phyloP scores from a whole-genome alignment of 1,284 basidiomycete species.

The Meripilus lineatus region DNA sequence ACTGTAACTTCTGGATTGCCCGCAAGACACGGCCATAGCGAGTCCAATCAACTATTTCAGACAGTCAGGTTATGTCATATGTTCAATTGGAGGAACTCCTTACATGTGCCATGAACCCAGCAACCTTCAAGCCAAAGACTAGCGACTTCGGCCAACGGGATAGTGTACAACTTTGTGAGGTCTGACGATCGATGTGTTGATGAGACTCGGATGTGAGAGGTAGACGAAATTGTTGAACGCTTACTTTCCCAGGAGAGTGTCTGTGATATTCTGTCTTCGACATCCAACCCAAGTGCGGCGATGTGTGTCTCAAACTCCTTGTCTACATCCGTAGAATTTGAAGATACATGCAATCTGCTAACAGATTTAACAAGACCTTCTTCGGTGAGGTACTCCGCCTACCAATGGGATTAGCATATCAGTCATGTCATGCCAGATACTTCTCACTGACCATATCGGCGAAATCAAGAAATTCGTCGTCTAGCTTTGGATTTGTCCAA shows the following conservation, averaged over 20 bases:
- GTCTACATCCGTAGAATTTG: constrained; percentile 50
- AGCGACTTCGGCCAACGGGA: no score
- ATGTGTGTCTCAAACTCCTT: constrained; percentile 43
- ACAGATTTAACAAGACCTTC: constrained; percentile 39
- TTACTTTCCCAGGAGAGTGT: constrained; percentile 42
- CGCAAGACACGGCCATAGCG: constrained; percentile 47
- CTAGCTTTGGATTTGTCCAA: constrained; percentile 46
- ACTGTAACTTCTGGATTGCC: constrained; percentile 21
- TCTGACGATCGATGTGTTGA: no score
- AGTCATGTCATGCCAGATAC: background rate
- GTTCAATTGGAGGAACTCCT: constrained; percentile 21
- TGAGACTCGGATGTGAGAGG: background rate
- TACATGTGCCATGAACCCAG: constrained; percentile 43
- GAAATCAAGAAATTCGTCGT: constrained; percentile 23
- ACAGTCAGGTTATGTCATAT: background rate
- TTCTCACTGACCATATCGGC: constrained; percentile 20
- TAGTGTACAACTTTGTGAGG: no score
- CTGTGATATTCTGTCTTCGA: constrained; percentile 50
- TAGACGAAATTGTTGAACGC: constrained; percentile 11
- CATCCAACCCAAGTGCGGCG: constrained; percentile 41
- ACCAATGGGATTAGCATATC: background rate
- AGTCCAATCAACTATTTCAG: constrained; percentile 50
- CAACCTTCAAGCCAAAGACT: constrained; percentile 56
- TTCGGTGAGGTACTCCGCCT: constrained; percentile 44
- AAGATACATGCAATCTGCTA: constrained; percentile 43